Evolutionary conservation across 2,329 filamentous ascomycete genomes (phyloP).

Genomic region (Coniochaeta sp.): DNA sequence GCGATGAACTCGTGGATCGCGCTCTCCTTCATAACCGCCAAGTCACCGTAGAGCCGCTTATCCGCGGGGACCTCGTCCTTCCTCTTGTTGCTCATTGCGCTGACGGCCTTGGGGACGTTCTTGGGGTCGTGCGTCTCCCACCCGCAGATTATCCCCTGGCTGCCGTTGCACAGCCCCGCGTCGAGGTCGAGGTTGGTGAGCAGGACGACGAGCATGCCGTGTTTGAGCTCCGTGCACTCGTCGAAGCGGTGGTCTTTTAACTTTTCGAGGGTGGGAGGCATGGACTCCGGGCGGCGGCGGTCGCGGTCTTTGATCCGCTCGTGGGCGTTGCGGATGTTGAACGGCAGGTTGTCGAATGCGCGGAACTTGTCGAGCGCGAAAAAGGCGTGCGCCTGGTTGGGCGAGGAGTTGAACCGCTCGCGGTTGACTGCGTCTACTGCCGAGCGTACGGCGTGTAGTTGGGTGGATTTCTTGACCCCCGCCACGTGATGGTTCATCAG

Average conservation of each 20-base stretch:
- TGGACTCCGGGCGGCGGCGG: slow-evolving; percentile 11
- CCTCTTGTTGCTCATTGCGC: neutral
- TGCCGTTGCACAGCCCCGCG: slow-evolving; percentile 37
- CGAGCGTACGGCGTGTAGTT: slow-evolving; percentile 33
- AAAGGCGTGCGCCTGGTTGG: slow-evolving; percentile 16
- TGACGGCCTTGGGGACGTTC: slow-evolving; percentile 16
- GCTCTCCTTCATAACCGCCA: slow-evolving; percentile 26
- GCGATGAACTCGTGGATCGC: slow-evolving; percentile 32
- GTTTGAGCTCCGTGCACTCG: slow-evolving; percentile 34
- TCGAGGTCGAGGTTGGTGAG: slow-evolving; percentile 39
- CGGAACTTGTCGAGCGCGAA: slow-evolving; percentile 33
- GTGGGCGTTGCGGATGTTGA: neutral
- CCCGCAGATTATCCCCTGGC: slow-evolving; percentile 36
- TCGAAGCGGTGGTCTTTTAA: slow-evolving; percentile 41
- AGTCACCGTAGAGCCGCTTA: slow-evolving; percentile 24
- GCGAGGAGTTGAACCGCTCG: slow-evolving; percentile 19
- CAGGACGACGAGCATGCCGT: slow-evolving; percentile 45
- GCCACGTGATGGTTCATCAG: slow-evolving; percentile 37
- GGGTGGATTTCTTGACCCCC: slow-evolving; percentile 30
- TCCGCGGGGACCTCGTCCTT: slow-evolving; percentile 7
- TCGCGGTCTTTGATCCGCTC: neutral
- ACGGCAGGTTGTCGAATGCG: slow-evolving; percentile 15
- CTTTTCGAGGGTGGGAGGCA: slow-evolving; percentile 17
- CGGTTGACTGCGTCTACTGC: slow-evolving; percentile 30
- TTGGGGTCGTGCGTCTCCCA: slow-evolving; percentile 28